A percentile compares a stretch with the other conserved stretches of the same genome.
Evolutionary conservation across 2,329 filamentous ascomycete species (phyloP).

Genomic region (Calonectria ilicicola): DNA sequence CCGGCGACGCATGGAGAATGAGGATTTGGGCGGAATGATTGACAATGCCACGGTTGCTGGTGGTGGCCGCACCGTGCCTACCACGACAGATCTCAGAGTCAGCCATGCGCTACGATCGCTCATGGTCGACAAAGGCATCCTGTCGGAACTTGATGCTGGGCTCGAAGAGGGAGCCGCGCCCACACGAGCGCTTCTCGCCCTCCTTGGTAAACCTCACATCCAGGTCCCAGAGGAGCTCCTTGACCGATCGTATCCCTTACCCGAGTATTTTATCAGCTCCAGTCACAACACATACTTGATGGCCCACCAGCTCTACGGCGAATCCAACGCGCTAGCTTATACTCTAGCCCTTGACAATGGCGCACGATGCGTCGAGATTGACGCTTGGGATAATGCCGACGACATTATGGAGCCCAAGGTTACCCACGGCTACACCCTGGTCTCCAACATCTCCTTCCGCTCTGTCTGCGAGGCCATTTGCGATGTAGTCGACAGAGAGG

Average conservation of each 20-base stretch:
- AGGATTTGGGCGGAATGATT: constrained; percentile 50
- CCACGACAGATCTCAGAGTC: constrained; percentile 67
- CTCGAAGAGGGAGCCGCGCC: constrained; percentile 53
- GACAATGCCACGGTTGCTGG: constrained; percentile 63
- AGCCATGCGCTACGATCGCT: constrained; percentile 69
- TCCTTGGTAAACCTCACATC: constrained; percentile 70
- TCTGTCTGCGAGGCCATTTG: constrained; percentile 74
- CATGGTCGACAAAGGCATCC: constrained; percentile 63
- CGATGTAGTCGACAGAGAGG: constrained; percentile 71
- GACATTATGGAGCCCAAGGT: constrained; percentile 75
- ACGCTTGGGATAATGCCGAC: constrained; percentile 76
- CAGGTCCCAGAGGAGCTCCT: constrained; percentile 65
- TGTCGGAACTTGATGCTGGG: constrained; percentile 61
- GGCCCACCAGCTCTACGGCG: constrained; percentile 76
- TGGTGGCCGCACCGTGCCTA: constrained; percentile 67
- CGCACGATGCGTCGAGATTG: constrained; percentile 78
- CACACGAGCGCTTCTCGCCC: constrained; percentile 58
- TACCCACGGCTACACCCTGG: constrained; percentile 77
- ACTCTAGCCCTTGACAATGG: constrained; percentile 71
- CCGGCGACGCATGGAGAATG: constrained; percentile 44
- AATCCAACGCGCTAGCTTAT: constrained; percentile 72
- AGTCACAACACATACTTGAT: constrained; percentile 81
- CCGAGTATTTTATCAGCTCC: constrained; percentile 79
- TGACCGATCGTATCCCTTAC: constrained; percentile 70
- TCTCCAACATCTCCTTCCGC: constrained; percentile 74